These are phyloP conservation scores for Beauveria sp. DNA, from an alignment of 2,329 filamentous ascomycete species.

Conservation along the genomic window DNA sequence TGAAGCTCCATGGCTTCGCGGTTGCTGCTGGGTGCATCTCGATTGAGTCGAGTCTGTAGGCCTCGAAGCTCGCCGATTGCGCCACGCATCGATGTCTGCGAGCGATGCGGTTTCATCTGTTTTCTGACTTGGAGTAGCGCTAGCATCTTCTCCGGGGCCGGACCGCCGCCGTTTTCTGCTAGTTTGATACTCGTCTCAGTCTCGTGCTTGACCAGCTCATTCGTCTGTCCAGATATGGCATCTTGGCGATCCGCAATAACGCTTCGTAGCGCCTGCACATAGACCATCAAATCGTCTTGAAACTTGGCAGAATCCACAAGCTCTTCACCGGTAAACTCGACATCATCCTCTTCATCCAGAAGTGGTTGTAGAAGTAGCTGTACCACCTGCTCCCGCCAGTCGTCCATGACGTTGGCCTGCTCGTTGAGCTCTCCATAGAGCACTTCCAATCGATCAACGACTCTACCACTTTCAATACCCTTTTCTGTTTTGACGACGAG, in stretches of 20 bases:
- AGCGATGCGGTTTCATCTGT: conserved; percentile 38
- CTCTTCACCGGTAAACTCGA: conserved; percentile 79
- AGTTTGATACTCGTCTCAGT: conserved; percentile 51
- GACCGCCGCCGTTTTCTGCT: conserved; percentile 58
- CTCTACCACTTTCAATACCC: conserved; percentile 65
- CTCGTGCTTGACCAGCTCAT: conserved; percentile 67
- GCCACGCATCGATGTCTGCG: conserved; percentile 59
- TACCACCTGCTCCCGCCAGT: conserved; percentile 68
- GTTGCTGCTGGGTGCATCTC: conserved; percentile 18
- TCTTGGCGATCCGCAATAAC: conserved; percentile 72
- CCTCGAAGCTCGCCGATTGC: conserved; percentile 63
- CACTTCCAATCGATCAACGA: conserved; percentile 58
- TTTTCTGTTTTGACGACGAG: conserved; percentile 40
- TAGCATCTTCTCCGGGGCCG: conserved; percentile 57
- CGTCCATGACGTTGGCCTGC: conserved; percentile 62
- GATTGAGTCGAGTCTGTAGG: conserved; percentile 48
- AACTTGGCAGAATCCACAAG: conserved; percentile 79
- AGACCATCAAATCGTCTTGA: conserved; percentile 84
- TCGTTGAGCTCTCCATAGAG: conserved; percentile 61
- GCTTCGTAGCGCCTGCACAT: conserved; percentile 69
- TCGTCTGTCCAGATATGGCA: conserved; percentile 68
- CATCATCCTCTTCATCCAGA: conserved; percentile 69
- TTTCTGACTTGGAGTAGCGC: conserved; percentile 42
- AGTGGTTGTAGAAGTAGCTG: conserved; percentile 65
- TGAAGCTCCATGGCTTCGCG: conserved; percentile 60